These are phyloP conservation scores for Xylaria flabelliformis DNA, from an alignment of 495 filamentous ascomycete genomes.

Conservation along the genomic window DNA sequence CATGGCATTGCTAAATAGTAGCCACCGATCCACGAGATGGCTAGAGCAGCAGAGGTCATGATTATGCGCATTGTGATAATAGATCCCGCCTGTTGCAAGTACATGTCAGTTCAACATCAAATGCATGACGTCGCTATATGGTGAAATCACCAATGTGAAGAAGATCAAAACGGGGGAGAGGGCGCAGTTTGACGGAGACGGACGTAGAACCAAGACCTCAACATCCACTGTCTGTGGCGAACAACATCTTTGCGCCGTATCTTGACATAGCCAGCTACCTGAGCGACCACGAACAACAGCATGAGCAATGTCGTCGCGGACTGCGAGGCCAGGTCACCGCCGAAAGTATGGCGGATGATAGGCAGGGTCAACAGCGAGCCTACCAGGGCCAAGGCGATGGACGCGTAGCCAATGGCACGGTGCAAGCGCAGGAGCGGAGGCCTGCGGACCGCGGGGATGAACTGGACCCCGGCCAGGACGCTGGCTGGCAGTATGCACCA, in stretches of 20 bases:
- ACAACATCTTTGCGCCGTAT: neutral
- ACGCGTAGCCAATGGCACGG: slow-evolving; percentile 5
- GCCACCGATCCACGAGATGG: neutral
- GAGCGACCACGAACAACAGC: slow-evolving; percentile 15
- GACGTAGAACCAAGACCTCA: slow-evolving; percentile 21
- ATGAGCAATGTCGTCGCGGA: neutral
- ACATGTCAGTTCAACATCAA: neutral
- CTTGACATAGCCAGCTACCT: slow-evolving; percentile 3
- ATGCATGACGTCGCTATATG: neutral
- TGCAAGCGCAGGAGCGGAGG: neutral
- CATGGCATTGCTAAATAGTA: slow-evolving; percentile 21
- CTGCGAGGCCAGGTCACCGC: slow-evolving; percentile 17
- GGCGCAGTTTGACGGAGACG: neutral
- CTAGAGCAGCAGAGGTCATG: neutral
- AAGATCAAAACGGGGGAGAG: neutral
- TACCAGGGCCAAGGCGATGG: neutral
- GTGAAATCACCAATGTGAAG: neutral
- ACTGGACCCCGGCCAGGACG: slow-evolving; percentile 11
- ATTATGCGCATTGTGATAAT: slow-evolving; percentile 6
- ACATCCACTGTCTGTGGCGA: slow-evolving; percentile 17
- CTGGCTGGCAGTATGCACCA: slow-evolving; percentile 17
- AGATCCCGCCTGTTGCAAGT: slow-evolving; percentile 1
- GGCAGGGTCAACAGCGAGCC: neutral
- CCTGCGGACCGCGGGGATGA: slow-evolving; percentile 7
- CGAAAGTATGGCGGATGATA: slow-evolving; percentile 14